phyloP scores from a whole-genome alignment of 1,284 basidiomycete species.

The Irpex lacteus region DNA sequence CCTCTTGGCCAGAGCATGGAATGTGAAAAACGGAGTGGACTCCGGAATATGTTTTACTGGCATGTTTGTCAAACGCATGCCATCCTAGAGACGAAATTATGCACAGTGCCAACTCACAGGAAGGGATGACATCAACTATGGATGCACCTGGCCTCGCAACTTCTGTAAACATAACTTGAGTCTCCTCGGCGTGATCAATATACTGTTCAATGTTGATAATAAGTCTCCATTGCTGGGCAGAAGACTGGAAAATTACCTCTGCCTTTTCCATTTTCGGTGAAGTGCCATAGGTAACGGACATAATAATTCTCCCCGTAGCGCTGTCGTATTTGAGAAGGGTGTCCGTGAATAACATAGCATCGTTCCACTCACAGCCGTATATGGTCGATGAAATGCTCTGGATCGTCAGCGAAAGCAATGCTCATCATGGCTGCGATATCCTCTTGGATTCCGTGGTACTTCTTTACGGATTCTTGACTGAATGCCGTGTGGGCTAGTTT shows the following conservation, averaged over 20 bases:
- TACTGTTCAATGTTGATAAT: constrained; percentile 14
- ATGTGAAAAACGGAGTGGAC: constrained; percentile 26
- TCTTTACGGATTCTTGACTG: background rate
- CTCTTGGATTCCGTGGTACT: background rate
- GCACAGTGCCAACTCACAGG: constrained; percentile 14
- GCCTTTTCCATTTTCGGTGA: background rate
- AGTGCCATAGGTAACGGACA: constrained; percentile 12
- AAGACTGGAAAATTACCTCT: background rate
- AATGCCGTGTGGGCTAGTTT: constrained; percentile 6
- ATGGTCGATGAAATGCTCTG: constrained; percentile 4
- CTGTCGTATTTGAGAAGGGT: background rate
- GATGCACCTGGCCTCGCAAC: constrained; percentile 28
- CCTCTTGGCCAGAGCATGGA: background rate
- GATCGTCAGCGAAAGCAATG: background rate
- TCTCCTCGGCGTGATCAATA: constrained; percentile 23
- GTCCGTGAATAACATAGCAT: background rate
- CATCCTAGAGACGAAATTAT: background rate
- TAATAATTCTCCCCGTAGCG: background rate
- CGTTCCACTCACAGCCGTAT: background rate
- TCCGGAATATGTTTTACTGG: constrained; percentile 28
- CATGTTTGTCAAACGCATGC: background rate
- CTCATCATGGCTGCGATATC: background rate
- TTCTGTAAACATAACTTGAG: constrained; percentile 20
- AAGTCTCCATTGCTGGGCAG: no score
- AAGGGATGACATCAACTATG: constrained; percentile 27